Evolutionary conservation across 148 eudicot genomes (phyloP).

Genomic region (Rhododendron ferrugineum): DNA sequence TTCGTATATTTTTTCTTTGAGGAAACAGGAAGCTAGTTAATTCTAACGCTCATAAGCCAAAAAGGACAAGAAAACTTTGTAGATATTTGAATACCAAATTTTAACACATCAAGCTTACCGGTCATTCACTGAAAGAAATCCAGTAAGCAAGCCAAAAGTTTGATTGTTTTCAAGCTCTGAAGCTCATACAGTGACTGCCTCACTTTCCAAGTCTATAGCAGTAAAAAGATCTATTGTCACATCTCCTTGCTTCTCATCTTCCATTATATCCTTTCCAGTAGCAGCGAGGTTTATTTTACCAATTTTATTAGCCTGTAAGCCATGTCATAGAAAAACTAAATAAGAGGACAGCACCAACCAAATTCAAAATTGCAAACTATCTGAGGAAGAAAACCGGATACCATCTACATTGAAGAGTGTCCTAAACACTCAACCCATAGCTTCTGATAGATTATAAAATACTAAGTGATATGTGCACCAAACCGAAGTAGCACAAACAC

Average conservation of each 20-base stretch:
- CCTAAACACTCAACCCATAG: background rate
- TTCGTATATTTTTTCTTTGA: background rate
- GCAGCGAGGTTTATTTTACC: constrained; percentile 99
- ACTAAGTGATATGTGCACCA: background rate
- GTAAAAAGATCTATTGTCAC: constrained; percentile 84
- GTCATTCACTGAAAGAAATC: constrained; percentile 88
- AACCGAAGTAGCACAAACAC: background rate
- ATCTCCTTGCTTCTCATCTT: constrained; percentile 96
- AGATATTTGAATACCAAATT: constrained; percentile 1
- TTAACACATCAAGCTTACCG: constrained; percentile 44
- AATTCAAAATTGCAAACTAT: background rate
- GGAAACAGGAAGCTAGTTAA: background rate
- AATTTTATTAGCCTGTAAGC: constrained; percentile 80
- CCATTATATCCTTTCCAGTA: constrained; percentile 99
- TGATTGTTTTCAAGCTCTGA: constrained; percentile 81
- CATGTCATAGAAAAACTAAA: background rate
- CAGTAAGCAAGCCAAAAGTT: constrained; percentile 76
- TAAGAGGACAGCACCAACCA: too few relatives aligned
- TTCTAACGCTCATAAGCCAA: background rate
- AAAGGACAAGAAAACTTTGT: background rate
- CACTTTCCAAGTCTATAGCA: constrained; percentile 79
- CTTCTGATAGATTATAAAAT: background rate
- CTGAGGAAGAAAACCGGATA: background rate
- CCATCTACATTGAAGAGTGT: background rate
- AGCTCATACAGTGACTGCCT: constrained; percentile 62